Evolutionary conservation across 768 basidiomycete species (phyloP).

Genomic region (Termitomyces sp.): DNA sequence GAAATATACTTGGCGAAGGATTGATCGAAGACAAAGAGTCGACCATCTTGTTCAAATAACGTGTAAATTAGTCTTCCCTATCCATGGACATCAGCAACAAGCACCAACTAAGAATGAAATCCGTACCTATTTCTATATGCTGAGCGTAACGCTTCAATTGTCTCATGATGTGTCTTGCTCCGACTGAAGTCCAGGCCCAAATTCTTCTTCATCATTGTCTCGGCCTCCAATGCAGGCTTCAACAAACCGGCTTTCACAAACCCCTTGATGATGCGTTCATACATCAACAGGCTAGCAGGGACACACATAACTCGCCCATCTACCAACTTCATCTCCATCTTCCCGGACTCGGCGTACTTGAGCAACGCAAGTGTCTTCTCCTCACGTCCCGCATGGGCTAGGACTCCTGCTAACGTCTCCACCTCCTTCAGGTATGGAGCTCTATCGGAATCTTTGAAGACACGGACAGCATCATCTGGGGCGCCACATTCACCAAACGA

Average conservation of each 20-base stretch:
- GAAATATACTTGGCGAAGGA: background rate
- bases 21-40: background rate
- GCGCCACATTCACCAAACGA: constrained; percentile 11
- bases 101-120: background rate
- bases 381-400: constrained; percentile 11
- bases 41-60: too few relatives aligned
- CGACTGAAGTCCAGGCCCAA: background rate
- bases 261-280: constrained; percentile 9
- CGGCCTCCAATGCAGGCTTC: constrained; percentile 10
- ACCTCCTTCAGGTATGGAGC: constrained; percentile 6
- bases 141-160: constrained; percentile 1
- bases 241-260: constrained; percentile 11
- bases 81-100: background rate
- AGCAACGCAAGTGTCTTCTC: constrained; percentile 11
- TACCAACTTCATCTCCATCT: background rate
- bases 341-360: constrained; percentile 1
- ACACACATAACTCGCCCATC: constrained; percentile 1
- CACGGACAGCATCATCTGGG: constrained; percentile 7
- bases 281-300: constrained; percentile 4
- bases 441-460: constrained; percentile 6
- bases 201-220: constrained; percentile 10
- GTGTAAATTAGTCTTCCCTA: background rate
- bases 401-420: constrained; percentile 8
- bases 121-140: background rate
- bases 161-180: background rate